These are phyloP conservation scores for Endocalyx cinctus DNA, from an alignment of 2,329 filamentous ascomycete genomes.

Conservation along the genomic window DNA sequence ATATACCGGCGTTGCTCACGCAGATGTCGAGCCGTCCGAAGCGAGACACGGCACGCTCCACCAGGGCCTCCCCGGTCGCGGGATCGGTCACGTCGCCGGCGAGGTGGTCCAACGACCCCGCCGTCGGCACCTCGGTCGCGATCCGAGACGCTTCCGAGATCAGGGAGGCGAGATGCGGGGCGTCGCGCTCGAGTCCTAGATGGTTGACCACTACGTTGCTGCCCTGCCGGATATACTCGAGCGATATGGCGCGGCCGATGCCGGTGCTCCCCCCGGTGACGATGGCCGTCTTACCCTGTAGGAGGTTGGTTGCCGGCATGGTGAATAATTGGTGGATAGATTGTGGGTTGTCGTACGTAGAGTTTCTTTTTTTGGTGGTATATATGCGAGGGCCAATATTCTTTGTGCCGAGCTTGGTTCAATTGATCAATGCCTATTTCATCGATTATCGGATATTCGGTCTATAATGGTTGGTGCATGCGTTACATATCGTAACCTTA, in stretches of 20 bases:
- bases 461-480: no score
- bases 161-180: constrained; percentile 48
- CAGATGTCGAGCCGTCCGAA: constrained; percentile 69
- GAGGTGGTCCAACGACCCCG: constrained; percentile 60
- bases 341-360: no score
- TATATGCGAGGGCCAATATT: no score
- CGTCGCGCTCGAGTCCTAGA: constrained; percentile 54
- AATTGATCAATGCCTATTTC: no score
- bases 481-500: no score
- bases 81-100: constrained; percentile 74
- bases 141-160: constrained; percentile 47
- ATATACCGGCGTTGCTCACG: constrained; percentile 85
- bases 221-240: constrained; percentile 74
- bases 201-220: constrained; percentile 79
- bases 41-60: constrained; percentile 58
- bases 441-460: no score
- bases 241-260: constrained; percentile 78
- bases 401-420: no score
- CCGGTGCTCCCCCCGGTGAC: constrained; percentile 59
- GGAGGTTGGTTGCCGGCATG: constrained; percentile 51
- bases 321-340: no score
- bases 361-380: no score
- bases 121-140: constrained; percentile 37
- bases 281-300: constrained; percentile 72
- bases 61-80: constrained; percentile 64